Percentiles rank a stretch among this genome's conserved stretches.
Evolutionary conservation across 2,329 filamentous ascomycete genomes (phyloP).

Genomic region (Pseudodiploospora longispora): DNA sequence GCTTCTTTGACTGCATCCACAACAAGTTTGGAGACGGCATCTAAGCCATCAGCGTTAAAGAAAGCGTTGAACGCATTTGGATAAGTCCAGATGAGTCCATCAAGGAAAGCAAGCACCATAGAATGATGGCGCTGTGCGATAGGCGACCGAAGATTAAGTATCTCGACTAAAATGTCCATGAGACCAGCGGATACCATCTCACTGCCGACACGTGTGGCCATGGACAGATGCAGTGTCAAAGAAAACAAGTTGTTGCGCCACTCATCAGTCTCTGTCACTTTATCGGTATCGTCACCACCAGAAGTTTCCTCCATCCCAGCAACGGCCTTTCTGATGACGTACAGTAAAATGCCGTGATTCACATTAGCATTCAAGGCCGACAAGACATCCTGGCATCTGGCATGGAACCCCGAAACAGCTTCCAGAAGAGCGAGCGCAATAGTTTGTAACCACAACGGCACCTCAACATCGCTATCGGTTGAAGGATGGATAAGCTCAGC

Average conservation of each 20-base stretch:
- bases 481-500: conserved; percentile 85
- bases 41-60: conserved; percentile 74
- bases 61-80: conserved; percentile 78
- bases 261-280: conserved; percentile 64
- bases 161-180: conserved; percentile 82
- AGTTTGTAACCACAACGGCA: conserved; percentile 73
- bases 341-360: conserved; percentile 91
- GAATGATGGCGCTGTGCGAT: conserved; percentile 79
- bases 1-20: conserved; percentile 69
- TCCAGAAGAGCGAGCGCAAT: conserved; percentile 76
- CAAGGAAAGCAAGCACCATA: conserved; percentile 78
- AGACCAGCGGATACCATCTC: conserved; percentile 84
- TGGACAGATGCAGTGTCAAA: conserved; percentile 74
- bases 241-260: conserved; percentile 88
- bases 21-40: conserved; percentile 82
- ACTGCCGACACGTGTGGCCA: conserved; percentile 64
- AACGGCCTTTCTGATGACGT: conserved; percentile 84
- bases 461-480: conserved; percentile 54
- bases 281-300: conserved; percentile 44
- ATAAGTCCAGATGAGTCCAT: conserved; percentile 78
- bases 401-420: conserved; percentile 71
- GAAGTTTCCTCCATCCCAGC: conserved; percentile 62
- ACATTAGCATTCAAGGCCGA: conserved; percentile 91
- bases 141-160: conserved; percentile 71
- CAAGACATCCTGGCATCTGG: conserved; percentile 72